Conservation (phyloP, 139 green algal species). For the Chlorella sorokiniana region DNA sequence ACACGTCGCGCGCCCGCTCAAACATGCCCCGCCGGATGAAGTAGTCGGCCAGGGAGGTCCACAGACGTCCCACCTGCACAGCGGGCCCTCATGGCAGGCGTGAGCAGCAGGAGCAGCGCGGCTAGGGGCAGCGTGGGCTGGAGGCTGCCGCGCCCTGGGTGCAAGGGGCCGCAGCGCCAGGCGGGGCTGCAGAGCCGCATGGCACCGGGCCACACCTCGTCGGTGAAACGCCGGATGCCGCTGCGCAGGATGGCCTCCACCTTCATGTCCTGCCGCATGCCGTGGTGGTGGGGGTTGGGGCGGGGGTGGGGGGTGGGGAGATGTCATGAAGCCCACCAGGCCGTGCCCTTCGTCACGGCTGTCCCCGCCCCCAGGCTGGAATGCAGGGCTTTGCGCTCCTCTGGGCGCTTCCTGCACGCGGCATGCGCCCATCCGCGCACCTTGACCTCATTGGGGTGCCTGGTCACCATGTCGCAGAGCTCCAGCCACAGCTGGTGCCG, state of each 20-base stretch:
- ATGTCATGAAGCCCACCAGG: background rate
- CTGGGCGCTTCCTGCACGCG: background rate
- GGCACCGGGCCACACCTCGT: conserved; percentile 75
- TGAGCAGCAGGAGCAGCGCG: background rate
- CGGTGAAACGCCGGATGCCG: conserved; percentile 80
- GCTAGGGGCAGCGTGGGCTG: background rate
- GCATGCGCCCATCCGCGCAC: background rate
- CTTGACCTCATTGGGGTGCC: conserved; percentile 75
- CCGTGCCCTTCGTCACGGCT: too few relatives aligned
- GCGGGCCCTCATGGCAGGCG: background rate
- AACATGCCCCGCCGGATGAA: conserved; percentile 95
- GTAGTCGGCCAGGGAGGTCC: conserved; percentile 96
- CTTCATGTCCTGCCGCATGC: conserved; percentile 57
- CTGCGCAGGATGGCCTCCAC: conserved; percentile 79
- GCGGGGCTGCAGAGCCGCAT: too few relatives aligned
- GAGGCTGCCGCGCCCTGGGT: too few relatives aligned
- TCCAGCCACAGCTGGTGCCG: conserved; percentile 98
- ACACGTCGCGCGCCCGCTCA: conserved; percentile 96
- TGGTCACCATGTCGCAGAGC: conserved; percentile 96
- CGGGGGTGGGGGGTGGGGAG: too few relatives aligned
- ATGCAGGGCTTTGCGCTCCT: background rate
- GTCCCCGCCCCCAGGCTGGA: background rate
- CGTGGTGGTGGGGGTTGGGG: too few relatives aligned
- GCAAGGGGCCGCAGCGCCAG: too few relatives aligned
- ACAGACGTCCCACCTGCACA: conserved; percentile 89